Evolutionary conservation across 352 stramenopile genomes (phyloP).

Genomic region (Phytophthora sp.): DNA sequence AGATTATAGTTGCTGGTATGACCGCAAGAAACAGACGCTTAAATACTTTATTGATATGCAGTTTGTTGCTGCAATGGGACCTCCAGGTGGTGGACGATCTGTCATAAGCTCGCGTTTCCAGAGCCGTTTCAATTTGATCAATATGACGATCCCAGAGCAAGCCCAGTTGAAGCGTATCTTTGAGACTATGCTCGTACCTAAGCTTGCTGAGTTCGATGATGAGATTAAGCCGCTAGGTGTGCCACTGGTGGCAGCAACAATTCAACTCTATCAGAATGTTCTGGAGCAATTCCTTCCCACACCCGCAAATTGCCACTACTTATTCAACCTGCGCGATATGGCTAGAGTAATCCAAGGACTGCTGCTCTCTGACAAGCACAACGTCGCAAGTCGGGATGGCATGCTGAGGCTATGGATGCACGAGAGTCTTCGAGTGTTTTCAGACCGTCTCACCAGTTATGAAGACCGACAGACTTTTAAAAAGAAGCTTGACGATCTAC

Average conservation of each 20-base stretch:
- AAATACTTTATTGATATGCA: slow-evolving; percentile 94
- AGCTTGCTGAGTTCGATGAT: slow-evolving; percentile 87
- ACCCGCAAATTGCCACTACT: slow-evolving; percentile 89
- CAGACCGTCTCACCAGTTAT: slow-evolving; percentile 88
- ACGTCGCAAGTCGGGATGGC: slow-evolving; percentile 68
- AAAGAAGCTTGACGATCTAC: slow-evolving; percentile 78
- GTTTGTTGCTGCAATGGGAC: slow-evolving; percentile 89
- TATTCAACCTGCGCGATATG: slow-evolving; percentile 92
- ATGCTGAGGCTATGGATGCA: slow-evolving; percentile 91
- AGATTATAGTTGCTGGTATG: slow-evolving; percentile 94
- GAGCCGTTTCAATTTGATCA: slow-evolving; percentile 92
- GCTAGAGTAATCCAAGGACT: slow-evolving; percentile 89
- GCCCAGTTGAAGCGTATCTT: slow-evolving; percentile 89
- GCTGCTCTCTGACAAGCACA: slow-evolving; percentile 76
- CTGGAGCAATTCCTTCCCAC: slow-evolving; percentile 89
- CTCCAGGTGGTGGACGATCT: slow-evolving; percentile 84
- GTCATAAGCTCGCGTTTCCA: slow-evolving; percentile 92
- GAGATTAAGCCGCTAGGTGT: slow-evolving; percentile 86
- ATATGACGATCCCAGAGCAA: slow-evolving; percentile 89
- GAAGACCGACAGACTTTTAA: slow-evolving; percentile 93
- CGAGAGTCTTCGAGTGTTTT: slow-evolving; percentile 90
- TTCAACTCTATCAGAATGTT: slow-evolving; percentile 88
- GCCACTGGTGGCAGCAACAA: slow-evolving; percentile 79
- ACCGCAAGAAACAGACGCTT: slow-evolving; percentile 90
- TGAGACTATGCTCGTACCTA: slow-evolving; percentile 88